Conservation (phyloP, 1,284 basidiomycete species). For the Boletellus deceptivus region DNA sequence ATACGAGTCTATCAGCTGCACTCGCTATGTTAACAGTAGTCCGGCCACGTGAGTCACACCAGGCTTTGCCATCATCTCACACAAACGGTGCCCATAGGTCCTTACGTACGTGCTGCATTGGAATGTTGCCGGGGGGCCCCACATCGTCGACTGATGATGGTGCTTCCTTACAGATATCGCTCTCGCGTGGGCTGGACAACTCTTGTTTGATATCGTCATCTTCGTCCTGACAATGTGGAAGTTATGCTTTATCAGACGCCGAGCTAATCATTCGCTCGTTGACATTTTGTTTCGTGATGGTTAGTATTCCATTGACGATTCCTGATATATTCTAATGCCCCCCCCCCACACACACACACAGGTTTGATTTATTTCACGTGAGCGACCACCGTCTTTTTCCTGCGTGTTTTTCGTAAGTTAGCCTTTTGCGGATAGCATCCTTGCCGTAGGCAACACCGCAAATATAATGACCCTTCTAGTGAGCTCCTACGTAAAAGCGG, state of each 20-base stretch:
- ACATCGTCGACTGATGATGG: neutral
- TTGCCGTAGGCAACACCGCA: constrained; percentile 9
- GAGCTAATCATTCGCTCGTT: constrained; percentile 4
- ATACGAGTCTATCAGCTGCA: neutral
- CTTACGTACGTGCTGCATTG: constrained; percentile 4
- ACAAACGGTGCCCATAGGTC: neutral
- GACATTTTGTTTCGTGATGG: constrained; percentile 18
- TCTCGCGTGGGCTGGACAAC: constrained; percentile 9
- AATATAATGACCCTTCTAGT: constrained; percentile 15
- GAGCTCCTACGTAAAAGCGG: neutral
- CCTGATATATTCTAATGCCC: neutral
- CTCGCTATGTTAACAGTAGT: neutral
- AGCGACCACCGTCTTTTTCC: neutral
- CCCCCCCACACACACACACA: neutral
- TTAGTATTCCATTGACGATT: constrained; percentile 1
- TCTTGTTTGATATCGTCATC: constrained; percentile 12
- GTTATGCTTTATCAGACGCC: constrained; percentile 1
- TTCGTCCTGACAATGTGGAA: constrained; percentile 14
- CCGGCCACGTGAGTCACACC: neutral
- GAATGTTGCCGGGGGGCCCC: too few relatives aligned
- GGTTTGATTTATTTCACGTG: constrained; percentile 21
- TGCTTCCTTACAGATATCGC: neutral
- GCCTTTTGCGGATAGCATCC: constrained; percentile 10
- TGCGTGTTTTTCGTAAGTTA: neutral
- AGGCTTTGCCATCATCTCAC: neutral